A percentile compares a stretch with the other conserved stretches of the same genome.
phyloP scores from a whole-genome alignment of 192 early-diverging fungal species.

The Linnemannia exigua region DNA sequence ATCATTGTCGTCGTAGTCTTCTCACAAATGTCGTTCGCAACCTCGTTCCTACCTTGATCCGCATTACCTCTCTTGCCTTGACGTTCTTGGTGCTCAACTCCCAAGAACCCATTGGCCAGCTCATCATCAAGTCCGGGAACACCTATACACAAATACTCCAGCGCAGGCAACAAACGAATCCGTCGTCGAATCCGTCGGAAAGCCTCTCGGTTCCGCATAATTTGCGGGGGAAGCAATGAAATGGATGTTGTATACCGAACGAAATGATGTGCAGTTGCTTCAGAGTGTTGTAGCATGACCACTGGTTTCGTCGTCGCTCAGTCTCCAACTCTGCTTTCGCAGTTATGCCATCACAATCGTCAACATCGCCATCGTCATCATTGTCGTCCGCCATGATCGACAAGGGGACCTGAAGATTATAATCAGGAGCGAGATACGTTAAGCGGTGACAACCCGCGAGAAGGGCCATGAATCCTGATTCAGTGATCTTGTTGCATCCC shows the following conservation, averaged over 20 bases:
- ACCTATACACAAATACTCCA: background rate
- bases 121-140: slow-evolving; percentile 7
- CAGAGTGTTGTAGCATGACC: slow-evolving; percentile 9
- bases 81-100: background rate
- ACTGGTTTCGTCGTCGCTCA: background rate
- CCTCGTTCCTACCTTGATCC: no score
- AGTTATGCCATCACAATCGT: no score
- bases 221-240: no score
- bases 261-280: background rate
- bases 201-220: background rate
- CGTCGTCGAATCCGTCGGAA: slow-evolving; percentile 1
- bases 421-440: background rate
- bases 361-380: background rate
- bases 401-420: background rate
- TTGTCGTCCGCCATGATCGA: slow-evolving; percentile 1
- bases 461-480: background rate
- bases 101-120: background rate
- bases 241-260: no score
- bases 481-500: background rate
- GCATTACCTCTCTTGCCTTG: no score
- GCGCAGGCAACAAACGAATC: background rate
- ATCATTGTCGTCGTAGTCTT: no score
- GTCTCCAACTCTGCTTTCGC: no score
- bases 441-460: background rate
- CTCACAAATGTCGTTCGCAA: no score